Base-by-base conservation (phyloP, 2,329 filamentous ascomycete genomes). In the Xylaria sp. region DNA sequence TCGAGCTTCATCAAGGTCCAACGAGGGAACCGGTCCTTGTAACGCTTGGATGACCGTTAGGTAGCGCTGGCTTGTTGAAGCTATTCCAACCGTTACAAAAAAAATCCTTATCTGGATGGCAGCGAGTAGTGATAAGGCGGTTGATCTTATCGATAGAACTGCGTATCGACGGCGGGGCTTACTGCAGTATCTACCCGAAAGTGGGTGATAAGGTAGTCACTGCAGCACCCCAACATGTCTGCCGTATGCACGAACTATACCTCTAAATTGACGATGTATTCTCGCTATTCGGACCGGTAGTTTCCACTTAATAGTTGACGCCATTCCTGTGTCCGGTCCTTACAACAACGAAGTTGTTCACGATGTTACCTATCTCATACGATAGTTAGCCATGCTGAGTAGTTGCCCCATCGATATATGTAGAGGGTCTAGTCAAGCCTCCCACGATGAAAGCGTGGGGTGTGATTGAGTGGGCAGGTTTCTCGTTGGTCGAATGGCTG, bases 101-200 rank as follows among this genome's bases (percentile, higher is more conserved):
- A 75, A 76, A 73, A 67, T 51, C 64, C 74, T 77, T 76, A 76
- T 76, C 74, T 55, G 13, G 48, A 34, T 18, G 20, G 8, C 13
- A 12, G 44, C 18, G 13, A 15, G 13, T 9, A 18, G 8, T 31
- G n/a, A 8, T 37, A 46, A 31, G 6, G 8, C 12, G 15, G 15
- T 13, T 44, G 46, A 58, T 58, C 63, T 69, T 72, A 70, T 72
- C 70, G 70, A 71, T 71, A 71, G 31, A n/a, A 5, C 2, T 8
- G 1, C 5, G 23, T 65, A 59, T 59, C 58, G 39, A 63, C 52
- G 41, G 67, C 23, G 63, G 67, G 63, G 54, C 54, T 51, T 48
- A 31, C 37, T 28, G 28, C 28, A 28, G 9, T 56, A 25, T 20
- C 34, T 55, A 55, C 28, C 52, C 34, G 7, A 37, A 44, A 44